Evolutionary conservation across 192 early-diverging fungal genomes (phyloP), one percentile per base, ranked within the genome.

Genomic region (Coemansia sp.): DNA sequence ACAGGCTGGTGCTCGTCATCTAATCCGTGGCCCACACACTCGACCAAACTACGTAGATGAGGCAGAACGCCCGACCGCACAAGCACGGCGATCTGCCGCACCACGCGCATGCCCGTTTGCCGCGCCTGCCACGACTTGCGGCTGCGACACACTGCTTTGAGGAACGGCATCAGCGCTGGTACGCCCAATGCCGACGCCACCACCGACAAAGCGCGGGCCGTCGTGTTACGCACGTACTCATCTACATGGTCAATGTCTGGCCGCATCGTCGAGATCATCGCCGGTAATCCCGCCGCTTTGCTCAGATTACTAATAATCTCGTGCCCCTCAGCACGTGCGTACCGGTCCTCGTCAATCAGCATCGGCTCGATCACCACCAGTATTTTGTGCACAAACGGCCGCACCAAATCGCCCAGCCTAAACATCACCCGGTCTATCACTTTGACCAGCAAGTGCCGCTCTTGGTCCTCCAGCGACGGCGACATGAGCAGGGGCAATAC

Each of bases 261-360:
- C n/a, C 96, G 90, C 97, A 99, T 95, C 9, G 94, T 94, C 21
- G 96, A 88, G 63, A 99, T 95, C 97, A 99, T 98, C 28, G 94
- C 94, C 5, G 94, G 89, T 50, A 99, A 81, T 47, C 97, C 97
- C 0, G 94, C 97, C 5, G 97, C 97, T 70, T 98, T 99, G 70
- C 88, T 89, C 42, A 99, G 83, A 80, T 98, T 99, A 72, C 88
- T 90, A 73, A 99, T 97, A 71, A 99, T 95, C 68, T 98, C 96
- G 57, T 96, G 89, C 42, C 94, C 96, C 84, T 99, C 97, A 6
- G 92, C 89, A 19, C 96, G 88, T 22, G 96, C 95, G 71, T 96
- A 98, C 65, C 97, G 96, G 78, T 99, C 96, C 69, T 91, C 91
- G 62, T 98, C 96, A 66, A 98, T 98, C 54, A 99, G 76, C 65